A percentile compares a stretch with the other conserved stretches of the same genome.
Conservation (phyloP, 2,329 filamentous ascomycete genomes). For the Periconia sp. region DNA sequence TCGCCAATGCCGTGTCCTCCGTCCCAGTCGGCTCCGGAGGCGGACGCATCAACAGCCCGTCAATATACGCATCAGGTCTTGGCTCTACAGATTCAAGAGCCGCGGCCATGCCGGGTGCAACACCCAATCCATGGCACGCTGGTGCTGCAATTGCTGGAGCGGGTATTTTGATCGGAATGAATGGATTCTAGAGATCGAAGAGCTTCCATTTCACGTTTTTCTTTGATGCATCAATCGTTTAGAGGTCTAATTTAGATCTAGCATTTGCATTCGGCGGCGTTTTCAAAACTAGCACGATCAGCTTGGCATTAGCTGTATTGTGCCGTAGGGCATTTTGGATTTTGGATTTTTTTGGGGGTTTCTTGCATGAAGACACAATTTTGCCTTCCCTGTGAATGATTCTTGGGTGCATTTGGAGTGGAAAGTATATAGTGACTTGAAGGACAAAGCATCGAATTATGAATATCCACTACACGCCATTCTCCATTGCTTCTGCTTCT, state of each 20-base stretch:
- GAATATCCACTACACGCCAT: too few species aligned
- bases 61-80: slow-evolving; percentile 15
- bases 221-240: not conserved
- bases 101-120: slow-evolving; percentile 30
- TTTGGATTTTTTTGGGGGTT: not conserved
- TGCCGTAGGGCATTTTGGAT: too few species aligned
- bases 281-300: too few species aligned
- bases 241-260: not conserved
- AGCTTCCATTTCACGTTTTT: not conserved
- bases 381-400: too few species aligned
- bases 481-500: too few species aligned
- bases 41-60: slow-evolving; percentile 47
- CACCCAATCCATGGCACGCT: slow-evolving; percentile 34
- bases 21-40: slow-evolving; percentile 52
- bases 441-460: too few species aligned
- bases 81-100: slow-evolving; percentile 14
- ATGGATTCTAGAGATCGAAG: slow-evolving; percentile 31
- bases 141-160: slow-evolving; percentile 38
- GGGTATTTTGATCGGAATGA: slow-evolving; percentile 39
- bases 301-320: too few species aligned
- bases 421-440: too few species aligned
- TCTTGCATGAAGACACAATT: not conserved
- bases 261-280: slow-evolving; percentile 2
- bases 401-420: too few species aligned
- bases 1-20: slow-evolving; percentile 57